Percentiles rank a stretch among this genome's conserved stretches.
These are phyloP conservation scores for Penicillium occitanis DNA, from an alignment of 2,329 filamentous ascomycete genomes.

Conservation along the genomic window DNA sequence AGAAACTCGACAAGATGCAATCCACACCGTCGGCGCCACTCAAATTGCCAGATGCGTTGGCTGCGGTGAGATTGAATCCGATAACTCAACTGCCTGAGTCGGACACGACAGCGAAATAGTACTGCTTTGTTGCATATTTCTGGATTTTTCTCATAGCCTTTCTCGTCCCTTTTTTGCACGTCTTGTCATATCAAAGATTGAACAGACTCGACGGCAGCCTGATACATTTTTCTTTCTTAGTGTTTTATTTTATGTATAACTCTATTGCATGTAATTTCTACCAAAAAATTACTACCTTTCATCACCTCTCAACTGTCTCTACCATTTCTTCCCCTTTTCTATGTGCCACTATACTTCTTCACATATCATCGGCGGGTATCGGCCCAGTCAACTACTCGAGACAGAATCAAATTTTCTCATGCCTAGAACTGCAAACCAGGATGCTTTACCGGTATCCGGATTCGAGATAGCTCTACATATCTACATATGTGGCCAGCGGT, in stretches of 20 bases:
- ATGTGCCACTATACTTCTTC: not conserved
- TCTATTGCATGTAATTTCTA: constrained; percentile 6
- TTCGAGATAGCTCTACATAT: not conserved
- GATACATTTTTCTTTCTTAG: not conserved
- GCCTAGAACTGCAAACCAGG: not conserved
- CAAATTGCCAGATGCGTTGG: constrained; percentile 61
- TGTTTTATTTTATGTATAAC: constrained; percentile 4
- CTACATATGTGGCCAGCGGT: not conserved
- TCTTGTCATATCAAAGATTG: not conserved
- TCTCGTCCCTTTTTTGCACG: not conserved
- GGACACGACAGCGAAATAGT: constrained; percentile 12
- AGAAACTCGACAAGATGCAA: constrained; percentile 71
- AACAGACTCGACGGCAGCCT: not conserved
- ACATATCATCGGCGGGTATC: not conserved
- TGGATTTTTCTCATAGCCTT: constrained; percentile 6
- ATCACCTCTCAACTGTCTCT: constrained; percentile 8
- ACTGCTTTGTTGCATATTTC: constrained; percentile 1
- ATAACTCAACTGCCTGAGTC: constrained; percentile 23
- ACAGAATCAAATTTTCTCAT: not conserved
- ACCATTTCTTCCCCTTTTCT: not conserved
- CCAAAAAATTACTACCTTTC: constrained; percentile 4
- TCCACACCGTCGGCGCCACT: constrained; percentile 56
- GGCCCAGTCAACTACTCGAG: not conserved
- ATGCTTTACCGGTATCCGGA: not conserved
- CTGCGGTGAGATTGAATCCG: constrained; percentile 32